A percentile compares a stretch with the other conserved stretches of the same genome.
Conservation (phyloP, 805 yeast genomes). For the Wickerhamiella kazuoi region DNA sequence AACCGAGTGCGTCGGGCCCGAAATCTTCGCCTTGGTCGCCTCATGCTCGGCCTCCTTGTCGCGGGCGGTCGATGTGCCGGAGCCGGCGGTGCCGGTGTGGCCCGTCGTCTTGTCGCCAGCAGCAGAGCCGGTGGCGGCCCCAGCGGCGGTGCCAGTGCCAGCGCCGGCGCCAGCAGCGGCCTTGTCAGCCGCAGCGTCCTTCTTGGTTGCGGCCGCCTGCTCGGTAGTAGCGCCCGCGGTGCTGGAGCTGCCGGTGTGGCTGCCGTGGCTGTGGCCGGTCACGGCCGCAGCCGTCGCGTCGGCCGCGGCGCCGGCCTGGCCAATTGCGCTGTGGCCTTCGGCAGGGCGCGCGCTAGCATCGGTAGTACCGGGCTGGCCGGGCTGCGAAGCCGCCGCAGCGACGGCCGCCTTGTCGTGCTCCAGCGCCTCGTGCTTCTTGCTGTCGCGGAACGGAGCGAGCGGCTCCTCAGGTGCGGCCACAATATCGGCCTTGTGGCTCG, state of each 20-base stretch:
- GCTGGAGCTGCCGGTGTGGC: background rate
- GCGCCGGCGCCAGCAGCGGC: background rate
- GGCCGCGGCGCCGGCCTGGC: constrained; percentile 2
- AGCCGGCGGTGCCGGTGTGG: constrained; percentile 16
- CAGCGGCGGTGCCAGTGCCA: background rate
- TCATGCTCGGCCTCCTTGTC: background rate
- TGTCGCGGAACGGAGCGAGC: too few species aligned
- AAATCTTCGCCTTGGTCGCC: background rate
- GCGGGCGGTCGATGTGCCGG: too few species aligned
- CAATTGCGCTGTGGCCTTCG: too few species aligned
- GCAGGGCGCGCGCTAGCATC: too few species aligned
- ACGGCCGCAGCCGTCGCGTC: constrained; percentile 6
- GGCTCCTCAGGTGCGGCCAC: too few species aligned
- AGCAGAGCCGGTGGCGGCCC: background rate
- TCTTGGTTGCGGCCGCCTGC: background rate
- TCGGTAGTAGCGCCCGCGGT: background rate
- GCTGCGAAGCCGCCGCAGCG: too few species aligned
- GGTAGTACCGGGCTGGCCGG: too few species aligned
- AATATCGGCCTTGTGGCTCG: too few species aligned
- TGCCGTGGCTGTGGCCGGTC: background rate
- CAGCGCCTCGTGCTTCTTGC: too few species aligned
- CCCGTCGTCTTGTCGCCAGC: constrained; percentile 10
- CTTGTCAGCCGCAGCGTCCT: background rate
- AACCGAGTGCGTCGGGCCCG: background rate
- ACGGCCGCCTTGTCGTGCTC: too few species aligned